These are phyloP conservation scores for Cicer yamashitae DNA, from an alignment of 306 rosid genomes.

Conservation along the genomic window DNA sequence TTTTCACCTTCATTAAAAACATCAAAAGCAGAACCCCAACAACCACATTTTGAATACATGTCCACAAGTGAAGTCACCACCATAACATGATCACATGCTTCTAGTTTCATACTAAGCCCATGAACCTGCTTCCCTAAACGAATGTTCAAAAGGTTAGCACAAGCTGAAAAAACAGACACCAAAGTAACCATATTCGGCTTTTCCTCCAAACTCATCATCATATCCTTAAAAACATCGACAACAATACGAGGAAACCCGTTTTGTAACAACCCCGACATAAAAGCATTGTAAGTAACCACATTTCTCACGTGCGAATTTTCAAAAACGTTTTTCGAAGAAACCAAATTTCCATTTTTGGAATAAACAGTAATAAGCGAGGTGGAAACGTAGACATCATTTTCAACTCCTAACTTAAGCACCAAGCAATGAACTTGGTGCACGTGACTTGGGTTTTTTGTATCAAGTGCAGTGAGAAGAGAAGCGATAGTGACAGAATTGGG, in stretches of 20 bases:
- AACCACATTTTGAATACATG: conserved; percentile 77
- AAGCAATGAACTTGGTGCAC: conserved; percentile 63
- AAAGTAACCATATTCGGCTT: conserved; percentile 60
- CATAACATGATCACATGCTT: conserved; percentile 44
- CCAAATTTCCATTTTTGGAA: conserved; percentile 49
- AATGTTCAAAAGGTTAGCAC: conserved; percentile 55
- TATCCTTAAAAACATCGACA: conserved; percentile 64
- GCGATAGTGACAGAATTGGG: conserved; percentile 67
- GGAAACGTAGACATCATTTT: conserved; percentile 61
- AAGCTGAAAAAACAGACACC: conserved; percentile 62
- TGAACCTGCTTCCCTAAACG: conserved; percentile 72
- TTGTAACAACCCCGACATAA: conserved; percentile 62
- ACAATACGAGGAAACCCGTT: conserved; percentile 53
- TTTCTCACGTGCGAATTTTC: conserved; percentile 53
- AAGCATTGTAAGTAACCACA: conserved; percentile 75
- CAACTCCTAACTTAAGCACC: conserved; percentile 72
- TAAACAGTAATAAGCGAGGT: conserved; percentile 68
- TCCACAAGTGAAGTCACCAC: conserved; percentile 69
- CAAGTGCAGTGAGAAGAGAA: conserved; percentile 52
- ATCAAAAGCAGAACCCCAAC: conserved; percentile 57
- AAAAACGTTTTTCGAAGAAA: conserved; percentile 59
- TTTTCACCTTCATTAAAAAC: conserved; percentile 47
- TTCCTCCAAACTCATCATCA: conserved; percentile 45
- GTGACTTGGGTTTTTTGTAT: conserved; percentile 18
- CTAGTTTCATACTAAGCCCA: conserved; percentile 55